Evolutionary conservation across 768 basidiomycete genomes (phyloP).

Genomic region (Termitomyces titanicus): DNA sequence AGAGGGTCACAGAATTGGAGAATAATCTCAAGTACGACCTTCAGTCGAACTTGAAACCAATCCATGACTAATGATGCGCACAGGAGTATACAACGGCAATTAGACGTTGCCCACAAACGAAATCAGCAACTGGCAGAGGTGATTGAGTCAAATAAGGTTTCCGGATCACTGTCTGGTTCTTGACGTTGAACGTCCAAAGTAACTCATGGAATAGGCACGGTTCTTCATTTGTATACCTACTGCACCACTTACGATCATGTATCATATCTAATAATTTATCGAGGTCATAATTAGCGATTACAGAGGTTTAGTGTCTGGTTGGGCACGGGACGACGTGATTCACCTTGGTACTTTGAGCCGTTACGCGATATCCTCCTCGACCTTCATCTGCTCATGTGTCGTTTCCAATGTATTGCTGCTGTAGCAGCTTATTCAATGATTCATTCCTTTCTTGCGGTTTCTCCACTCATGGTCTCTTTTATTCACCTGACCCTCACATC

Average conservation of each 20-base stretch:
- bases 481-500: too few species aligned
- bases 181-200: conserved; percentile 10
- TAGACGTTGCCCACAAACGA: conserved; percentile 76
- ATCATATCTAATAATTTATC: conserved; percentile 2
- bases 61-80: neutral
- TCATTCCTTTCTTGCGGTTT: too few species aligned
- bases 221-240: conserved; percentile 3
- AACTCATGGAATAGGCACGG: neutral
- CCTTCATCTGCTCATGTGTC: too few species aligned
- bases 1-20: conserved; percentile 71
- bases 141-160: conserved; percentile 34
- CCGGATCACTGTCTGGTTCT: conserved; percentile 5
- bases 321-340: too few species aligned
- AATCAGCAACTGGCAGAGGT: conserved; percentile 58
- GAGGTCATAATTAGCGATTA: neutral
- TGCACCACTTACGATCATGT: conserved; percentile 3
- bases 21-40: conserved; percentile 60
- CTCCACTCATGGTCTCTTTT: too few species aligned
- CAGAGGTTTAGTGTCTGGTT: neutral
- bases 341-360: too few species aligned
- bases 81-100: conserved; percentile 74
- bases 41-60: neutral
- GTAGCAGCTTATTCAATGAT: too few species aligned
- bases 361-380: too few species aligned
- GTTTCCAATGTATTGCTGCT: too few species aligned